Evolutionary conservation across 2,329 filamentous ascomycete species (phyloP).

Genomic region (Clonostachys solani): DNA sequence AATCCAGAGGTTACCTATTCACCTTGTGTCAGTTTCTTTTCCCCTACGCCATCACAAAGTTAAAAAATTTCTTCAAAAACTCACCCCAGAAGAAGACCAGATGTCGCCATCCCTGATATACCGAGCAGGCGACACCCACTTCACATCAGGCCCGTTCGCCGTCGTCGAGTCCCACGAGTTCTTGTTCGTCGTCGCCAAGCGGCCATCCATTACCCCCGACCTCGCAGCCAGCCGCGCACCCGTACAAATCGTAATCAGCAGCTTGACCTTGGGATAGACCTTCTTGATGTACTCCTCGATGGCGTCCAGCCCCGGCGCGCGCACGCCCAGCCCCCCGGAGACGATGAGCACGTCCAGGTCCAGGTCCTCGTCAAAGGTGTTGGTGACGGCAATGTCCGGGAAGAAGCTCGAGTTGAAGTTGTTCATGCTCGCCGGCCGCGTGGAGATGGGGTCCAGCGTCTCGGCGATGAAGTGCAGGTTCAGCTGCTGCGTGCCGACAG

Average conservation of each 20-base stretch:
- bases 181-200: slow-evolving; percentile 66
- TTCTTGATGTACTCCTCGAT: slow-evolving; percentile 24
- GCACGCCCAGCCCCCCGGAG: slow-evolving; percentile 48
- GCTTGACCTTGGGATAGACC: slow-evolving; percentile 40
- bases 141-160: slow-evolving; percentile 40
- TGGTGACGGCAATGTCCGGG: slow-evolving; percentile 30
- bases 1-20: slow-evolving; percentile 27
- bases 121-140: slow-evolving; percentile 58
- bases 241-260: slow-evolving; percentile 63
- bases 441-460: slow-evolving; percentile 32
- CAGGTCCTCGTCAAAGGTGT: slow-evolving; percentile 48
- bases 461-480: slow-evolving; percentile 34
- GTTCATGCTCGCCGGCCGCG: slow-evolving; percentile 21
- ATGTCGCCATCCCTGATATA: slow-evolving; percentile 64
- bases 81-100: slow-evolving; percentile 58
- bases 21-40: neutral
- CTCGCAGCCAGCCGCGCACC: slow-evolving; percentile 54
- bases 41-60: neutral
- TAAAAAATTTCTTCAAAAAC: slow-evolving; percentile 1
- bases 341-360: slow-evolving; percentile 56
- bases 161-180: slow-evolving; percentile 43
- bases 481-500: slow-evolving; percentile 21
- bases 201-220: slow-evolving; percentile 56
- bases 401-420: slow-evolving; percentile 26
- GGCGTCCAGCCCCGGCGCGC: slow-evolving; percentile 32